A percentile compares a stretch with the other conserved stretches of the same genome.
phyloP scores from a whole-genome alignment of 129 eudicot genomes.

The Tagetes patula region DNA sequence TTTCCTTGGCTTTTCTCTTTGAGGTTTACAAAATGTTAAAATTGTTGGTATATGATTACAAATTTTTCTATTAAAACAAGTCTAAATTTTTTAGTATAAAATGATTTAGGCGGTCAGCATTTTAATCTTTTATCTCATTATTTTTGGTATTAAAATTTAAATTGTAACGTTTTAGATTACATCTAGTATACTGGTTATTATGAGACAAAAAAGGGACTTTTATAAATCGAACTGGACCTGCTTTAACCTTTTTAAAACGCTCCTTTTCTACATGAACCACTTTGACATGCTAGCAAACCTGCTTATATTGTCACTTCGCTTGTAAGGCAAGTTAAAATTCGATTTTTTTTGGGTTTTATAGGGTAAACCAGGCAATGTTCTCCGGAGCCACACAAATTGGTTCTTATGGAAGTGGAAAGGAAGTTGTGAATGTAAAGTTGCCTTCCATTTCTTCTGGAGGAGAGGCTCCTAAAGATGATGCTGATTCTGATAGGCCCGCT shows the following conservation, averaged over 20 bases:
- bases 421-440: conserved; percentile 61
- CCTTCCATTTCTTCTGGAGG: conserved; percentile 66
- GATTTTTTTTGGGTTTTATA: conserved; percentile 14
- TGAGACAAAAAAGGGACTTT: neutral
- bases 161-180: neutral
- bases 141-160: no score
- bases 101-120: neutral
- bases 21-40: neutral
- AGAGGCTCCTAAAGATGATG: conserved; percentile 39
- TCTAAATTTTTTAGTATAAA: neutral
- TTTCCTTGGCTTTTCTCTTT: neutral
- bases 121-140: no score
- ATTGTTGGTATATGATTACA: neutral
- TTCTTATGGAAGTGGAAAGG: conserved; percentile 86
- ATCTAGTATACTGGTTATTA: neutral
- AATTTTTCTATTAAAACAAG: neutral
- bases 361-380: conserved; percentile 97
- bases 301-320: neutral
- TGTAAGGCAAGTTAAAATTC: neutral
- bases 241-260: neutral
- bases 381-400: conserved; percentile 51
- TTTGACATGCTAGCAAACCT: neutral
- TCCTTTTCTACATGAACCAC: neutral
- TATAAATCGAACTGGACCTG: neutral
- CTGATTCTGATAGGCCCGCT: conserved; percentile 34